Evolutionary conservation across 345 rosid genomes (phyloP).

Genomic region (Eucalyptus sp.): DNA sequence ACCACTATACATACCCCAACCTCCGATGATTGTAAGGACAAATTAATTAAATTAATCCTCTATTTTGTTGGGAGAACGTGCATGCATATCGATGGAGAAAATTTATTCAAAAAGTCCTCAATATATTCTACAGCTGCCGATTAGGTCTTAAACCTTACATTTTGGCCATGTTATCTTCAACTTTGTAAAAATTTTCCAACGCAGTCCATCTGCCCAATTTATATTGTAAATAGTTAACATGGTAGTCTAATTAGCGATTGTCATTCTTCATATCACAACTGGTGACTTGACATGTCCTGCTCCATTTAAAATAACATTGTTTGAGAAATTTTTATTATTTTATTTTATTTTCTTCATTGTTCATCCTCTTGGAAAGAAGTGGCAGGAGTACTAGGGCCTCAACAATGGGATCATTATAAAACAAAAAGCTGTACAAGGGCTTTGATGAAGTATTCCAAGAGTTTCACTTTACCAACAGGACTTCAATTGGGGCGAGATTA

Average conservation of each 20-base stretch:
- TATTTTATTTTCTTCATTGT: not conserved
- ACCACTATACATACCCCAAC: not conserved
- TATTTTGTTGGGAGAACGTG: not conserved
- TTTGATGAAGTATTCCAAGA: not conserved
- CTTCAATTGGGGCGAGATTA: not conserved
- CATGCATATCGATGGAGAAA: not conserved
- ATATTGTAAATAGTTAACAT: not conserved
- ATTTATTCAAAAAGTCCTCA: not conserved
- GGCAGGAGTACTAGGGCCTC: not conserved
- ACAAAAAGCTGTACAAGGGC: not conserved
- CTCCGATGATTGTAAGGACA: not conserved
- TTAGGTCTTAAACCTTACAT: not conserved
- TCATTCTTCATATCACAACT: not conserved
- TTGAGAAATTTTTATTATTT: not conserved
- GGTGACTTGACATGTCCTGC: fast-evolving
- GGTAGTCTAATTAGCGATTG: fast-evolving
- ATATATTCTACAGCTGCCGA: fast-evolving
- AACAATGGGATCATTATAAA: not conserved
- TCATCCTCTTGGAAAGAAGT: not conserved
- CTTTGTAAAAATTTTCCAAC: not conserved
- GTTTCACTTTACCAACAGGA: not conserved
- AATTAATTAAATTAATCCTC: not conserved
- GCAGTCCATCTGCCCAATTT: not conserved
- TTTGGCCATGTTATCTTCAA: not conserved
- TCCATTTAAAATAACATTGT: not conserved